Evolutionary conservation across 1,139 yeast species (phyloP).

Genomic region (Kurtzmaniella quercitrusa): DNA sequence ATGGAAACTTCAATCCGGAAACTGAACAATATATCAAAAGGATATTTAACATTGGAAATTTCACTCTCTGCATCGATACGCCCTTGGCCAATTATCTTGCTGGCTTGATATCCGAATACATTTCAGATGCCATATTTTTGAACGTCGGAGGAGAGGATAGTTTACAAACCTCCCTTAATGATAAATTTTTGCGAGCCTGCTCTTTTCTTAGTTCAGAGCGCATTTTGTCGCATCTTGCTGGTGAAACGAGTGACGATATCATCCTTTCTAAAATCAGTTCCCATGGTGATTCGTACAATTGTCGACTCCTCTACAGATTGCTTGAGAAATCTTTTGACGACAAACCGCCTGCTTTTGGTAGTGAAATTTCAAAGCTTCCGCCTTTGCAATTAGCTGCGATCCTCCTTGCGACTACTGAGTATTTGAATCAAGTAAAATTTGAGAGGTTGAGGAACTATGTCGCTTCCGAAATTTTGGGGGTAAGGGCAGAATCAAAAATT

Average conservation of each 20-base stretch:
- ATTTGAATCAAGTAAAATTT: conserved; percentile 29
- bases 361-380: neutral
- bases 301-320: conserved; percentile 18
- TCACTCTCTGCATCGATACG: conserved; percentile 8
- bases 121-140: conserved; percentile 4
- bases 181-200: neutral
- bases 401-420: conserved; percentile 31
- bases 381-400: conserved; percentile 38
- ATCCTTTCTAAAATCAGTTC: neutral
- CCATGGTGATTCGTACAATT: conserved; percentile 3
- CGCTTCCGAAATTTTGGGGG: conserved; percentile 65
- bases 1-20: conserved; percentile 7
- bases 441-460: conserved; percentile 56
- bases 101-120: conserved; percentile 5
- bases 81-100: neutral
- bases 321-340: conserved; percentile 25
- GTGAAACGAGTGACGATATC: neutral
- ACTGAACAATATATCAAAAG: conserved; percentile 4
- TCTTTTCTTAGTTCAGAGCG: neutral
- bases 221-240: neutral
- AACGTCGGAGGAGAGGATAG: neutral
- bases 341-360: conserved; percentile 12
- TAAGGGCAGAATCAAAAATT: conserved; percentile 35
- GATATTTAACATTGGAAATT: conserved; percentile 12
- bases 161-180: neutral